phyloP scores from a whole-genome alignment of 179 eudicot genomes.

The Silene noctiflora region DNA sequence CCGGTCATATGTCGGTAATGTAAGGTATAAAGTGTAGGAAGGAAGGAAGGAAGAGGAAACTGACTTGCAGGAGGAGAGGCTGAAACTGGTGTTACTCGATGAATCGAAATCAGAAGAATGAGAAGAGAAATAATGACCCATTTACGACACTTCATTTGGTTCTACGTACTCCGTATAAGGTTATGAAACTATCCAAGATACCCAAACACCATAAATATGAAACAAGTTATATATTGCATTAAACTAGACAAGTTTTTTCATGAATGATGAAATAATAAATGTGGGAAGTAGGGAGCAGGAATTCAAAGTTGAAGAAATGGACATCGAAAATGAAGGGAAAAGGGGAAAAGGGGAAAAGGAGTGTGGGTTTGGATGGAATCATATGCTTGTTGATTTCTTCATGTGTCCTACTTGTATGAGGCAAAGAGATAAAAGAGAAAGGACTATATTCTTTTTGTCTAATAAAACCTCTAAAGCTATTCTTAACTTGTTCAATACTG shows the following conservation, averaged over 20 bases:
- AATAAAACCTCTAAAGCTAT: background rate
- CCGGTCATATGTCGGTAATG: no score
- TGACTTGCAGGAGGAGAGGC: slow-evolving; percentile 83
- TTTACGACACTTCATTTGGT: slow-evolving; percentile 16
- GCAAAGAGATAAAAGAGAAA: slow-evolving; percentile 1
- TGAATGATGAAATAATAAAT: background rate
- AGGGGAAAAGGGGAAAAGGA: background rate
- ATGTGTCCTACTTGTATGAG: background rate
- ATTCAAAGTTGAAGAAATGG: slow-evolving; percentile 5
- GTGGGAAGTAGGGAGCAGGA: background rate
- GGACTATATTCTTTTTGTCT: background rate
- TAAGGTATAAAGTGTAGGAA: no score
- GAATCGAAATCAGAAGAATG: slow-evolving; percentile 33
- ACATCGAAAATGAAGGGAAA: background rate
- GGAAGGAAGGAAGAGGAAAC: slow-evolving; percentile 16
- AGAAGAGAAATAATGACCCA: slow-evolving; percentile 31
- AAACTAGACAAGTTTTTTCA: background rate
- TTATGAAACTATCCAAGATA: background rate
- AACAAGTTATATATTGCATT: background rate
- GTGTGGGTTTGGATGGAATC: background rate
- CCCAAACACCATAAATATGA: background rate
- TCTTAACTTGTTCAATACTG: slow-evolving; percentile 11
- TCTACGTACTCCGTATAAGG: no score
- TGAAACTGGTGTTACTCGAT: slow-evolving; percentile 43
- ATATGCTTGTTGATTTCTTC: slow-evolving; percentile 1